A percentile compares a stretch with the other conserved stretches of the same genome.
These are phyloP conservation scores for Tubosaeta brunneosetosa DNA, from an alignment of 768 basidiomycete genomes.

Conservation along the genomic window DNA sequence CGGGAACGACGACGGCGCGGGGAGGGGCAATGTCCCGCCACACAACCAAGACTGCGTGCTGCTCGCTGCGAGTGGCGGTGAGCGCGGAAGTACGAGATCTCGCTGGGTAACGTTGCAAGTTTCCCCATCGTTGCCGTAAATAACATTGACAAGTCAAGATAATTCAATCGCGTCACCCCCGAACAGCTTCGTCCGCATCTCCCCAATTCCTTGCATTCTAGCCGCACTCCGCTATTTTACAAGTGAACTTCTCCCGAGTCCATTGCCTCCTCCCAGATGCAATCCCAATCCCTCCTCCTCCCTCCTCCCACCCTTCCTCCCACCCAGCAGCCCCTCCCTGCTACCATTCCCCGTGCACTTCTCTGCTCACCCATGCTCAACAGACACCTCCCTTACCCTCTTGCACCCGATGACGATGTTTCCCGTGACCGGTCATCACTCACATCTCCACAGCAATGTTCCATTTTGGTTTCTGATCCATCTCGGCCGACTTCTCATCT, in stretches of 20 bases:
- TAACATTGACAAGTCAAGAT: constrained; percentile 28
- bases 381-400: background rate
- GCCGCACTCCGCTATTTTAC: constrained; percentile 13
- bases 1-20: background rate
- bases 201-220: constrained; percentile 1
- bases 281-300: constrained; percentile 24
- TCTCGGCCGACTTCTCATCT: constrained; percentile 17
- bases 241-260: constrained; percentile 7
- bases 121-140: constrained; percentile 25
- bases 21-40: background rate
- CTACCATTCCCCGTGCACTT: constrained; percentile 12
- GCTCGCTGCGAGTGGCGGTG: background rate
- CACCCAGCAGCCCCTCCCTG: background rate
- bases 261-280: constrained; percentile 19
- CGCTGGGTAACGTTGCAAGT: constrained; percentile 11
- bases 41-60: background rate
- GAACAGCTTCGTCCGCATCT: constrained; percentile 14
- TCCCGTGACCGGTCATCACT: constrained; percentile 28
- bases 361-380: constrained; percentile 17
- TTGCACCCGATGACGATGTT: constrained; percentile 14
- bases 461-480: constrained; percentile 13
- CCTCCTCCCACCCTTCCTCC: constrained; percentile 22
- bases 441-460: constrained; percentile 11
- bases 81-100: constrained; percentile 7
- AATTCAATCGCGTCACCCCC: constrained; percentile 23